Evolutionary conservation across 2,329 filamentous ascomycete species (phyloP).

Genomic region (Cladosporium austrohemisphaericum): DNA sequence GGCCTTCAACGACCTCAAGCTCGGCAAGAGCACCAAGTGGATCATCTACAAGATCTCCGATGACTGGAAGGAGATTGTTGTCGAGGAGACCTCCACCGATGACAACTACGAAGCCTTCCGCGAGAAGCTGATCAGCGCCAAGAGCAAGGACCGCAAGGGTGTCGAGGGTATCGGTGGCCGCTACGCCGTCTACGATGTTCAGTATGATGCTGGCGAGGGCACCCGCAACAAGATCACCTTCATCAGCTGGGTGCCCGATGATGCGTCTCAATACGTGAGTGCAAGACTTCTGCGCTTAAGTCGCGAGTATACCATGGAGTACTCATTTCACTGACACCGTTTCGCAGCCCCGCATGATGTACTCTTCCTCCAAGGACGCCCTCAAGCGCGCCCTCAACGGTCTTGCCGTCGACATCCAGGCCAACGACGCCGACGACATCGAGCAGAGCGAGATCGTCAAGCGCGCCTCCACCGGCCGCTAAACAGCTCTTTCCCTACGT

Average conservation of each 20-base stretch:
- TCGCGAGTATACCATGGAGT: neutral
- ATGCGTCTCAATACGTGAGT: slow-evolving; percentile 72
- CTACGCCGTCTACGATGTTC: slow-evolving; percentile 82
- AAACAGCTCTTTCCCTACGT: neutral
- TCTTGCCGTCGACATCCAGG: slow-evolving; percentile 18
- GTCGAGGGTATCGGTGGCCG: slow-evolving; percentile 61
- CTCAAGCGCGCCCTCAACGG: slow-evolving; percentile 63
- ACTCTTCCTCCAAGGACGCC: slow-evolving; percentile 82
- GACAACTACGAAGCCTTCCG: slow-evolving; percentile 70
- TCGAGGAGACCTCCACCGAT: slow-evolving; percentile 67
- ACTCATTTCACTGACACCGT: neutral
- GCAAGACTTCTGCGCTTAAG: neutral
- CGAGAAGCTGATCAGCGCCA: slow-evolving; percentile 69
- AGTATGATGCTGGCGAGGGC: slow-evolving; percentile 74
- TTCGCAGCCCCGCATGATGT: slow-evolving; percentile 77
- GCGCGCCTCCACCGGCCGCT: slow-evolving; percentile 27
- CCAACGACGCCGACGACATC: slow-evolving; percentile 60
- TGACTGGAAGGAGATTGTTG: slow-evolving; percentile 75
- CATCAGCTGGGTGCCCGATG: slow-evolving; percentile 77
- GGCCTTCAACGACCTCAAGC: slow-evolving; percentile 77
- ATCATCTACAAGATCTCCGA: slow-evolving; percentile 86
- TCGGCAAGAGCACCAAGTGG: slow-evolving; percentile 72
- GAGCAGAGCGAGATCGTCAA: slow-evolving; percentile 67
- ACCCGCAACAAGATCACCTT: slow-evolving; percentile 73
- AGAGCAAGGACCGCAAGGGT: slow-evolving; percentile 65